Percentiles rank a stretch among this genome's conserved stretches.
Evolutionary conservation across 1,139 yeast genomes (phyloP).

Genomic region (Schwanniomyces etchellsii): DNA sequence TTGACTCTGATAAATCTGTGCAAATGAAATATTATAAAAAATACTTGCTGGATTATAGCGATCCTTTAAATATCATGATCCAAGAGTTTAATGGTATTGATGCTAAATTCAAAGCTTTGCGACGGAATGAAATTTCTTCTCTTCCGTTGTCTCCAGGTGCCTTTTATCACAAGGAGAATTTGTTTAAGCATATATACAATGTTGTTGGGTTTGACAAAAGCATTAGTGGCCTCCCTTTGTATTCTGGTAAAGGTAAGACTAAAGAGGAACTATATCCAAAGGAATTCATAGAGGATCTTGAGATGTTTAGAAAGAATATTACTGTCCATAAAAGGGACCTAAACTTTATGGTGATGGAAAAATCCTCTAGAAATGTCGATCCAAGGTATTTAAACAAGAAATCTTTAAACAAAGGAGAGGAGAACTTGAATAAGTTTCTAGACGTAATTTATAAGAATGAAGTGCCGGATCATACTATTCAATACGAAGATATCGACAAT

Average conservation of each 20-base stretch:
- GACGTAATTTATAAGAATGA: slow-evolving; percentile 19
- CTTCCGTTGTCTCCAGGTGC: slow-evolving; percentile 24
- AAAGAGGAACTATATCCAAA: slow-evolving; percentile 22
- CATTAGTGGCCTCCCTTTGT: slow-evolving; percentile 35
- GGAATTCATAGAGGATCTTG: slow-evolving; percentile 39
- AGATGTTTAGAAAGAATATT: slow-evolving; percentile 25
- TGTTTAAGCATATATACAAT: slow-evolving; percentile 33
- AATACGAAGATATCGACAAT: slow-evolving; percentile 22
- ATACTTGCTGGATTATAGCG: slow-evolving; percentile 27
- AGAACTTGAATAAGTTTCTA: slow-evolving; percentile 8
- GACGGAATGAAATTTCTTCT: slow-evolving; percentile 30
- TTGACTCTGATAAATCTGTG: slow-evolving; percentile 35
- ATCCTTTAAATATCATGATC: slow-evolving; percentile 25
- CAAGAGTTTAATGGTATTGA: slow-evolving; percentile 35
- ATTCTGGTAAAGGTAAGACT: slow-evolving; percentile 18
- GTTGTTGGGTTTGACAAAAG: slow-evolving; percentile 42
- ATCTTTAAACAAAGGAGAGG: slow-evolving; percentile 3
- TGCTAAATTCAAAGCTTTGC: slow-evolving; percentile 29
- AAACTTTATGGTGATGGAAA: slow-evolving; percentile 30
- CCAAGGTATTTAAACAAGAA: slow-evolving; percentile 11
- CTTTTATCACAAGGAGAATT: slow-evolving; percentile 23
- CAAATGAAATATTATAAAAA: slow-evolving; percentile 35
- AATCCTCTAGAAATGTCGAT: slow-evolving; percentile 16
- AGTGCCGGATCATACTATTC: slow-evolving; percentile 24
- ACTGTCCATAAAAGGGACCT: slow-evolving; percentile 34